phyloP scores from a whole-genome alignment of 2,329 filamentous ascomycete genomes.

The Talaromyces sp. region DNA sequence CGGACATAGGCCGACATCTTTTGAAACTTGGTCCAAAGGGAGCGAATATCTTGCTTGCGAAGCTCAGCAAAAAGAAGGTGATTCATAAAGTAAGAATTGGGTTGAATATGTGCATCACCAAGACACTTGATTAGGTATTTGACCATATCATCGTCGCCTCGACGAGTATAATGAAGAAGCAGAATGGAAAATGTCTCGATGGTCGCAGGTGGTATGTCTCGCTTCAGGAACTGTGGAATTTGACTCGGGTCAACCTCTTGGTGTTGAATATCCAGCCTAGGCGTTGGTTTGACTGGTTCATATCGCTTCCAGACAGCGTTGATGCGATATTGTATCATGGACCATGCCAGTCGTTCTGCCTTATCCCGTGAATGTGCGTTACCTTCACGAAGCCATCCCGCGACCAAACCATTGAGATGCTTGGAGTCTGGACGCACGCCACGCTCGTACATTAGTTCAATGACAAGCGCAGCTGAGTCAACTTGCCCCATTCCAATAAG shows the following conservation, averaged over 20 bases:
- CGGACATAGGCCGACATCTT: constrained; percentile 57
- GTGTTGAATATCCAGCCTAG: constrained; percentile 32
- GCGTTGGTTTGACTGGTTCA: constrained; percentile 24
- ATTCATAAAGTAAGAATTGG: constrained; percentile 78
- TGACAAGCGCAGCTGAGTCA: constrained; percentile 70
- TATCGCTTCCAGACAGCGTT: constrained; percentile 58
- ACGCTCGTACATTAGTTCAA: constrained; percentile 73
- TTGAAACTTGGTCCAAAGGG: constrained; percentile 60
- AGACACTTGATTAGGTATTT: constrained; percentile 66
- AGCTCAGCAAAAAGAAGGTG: constrained; percentile 71
- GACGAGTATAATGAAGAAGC: constrained; percentile 70
- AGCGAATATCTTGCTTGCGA: constrained; percentile 58
- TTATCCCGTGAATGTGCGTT: constrained; percentile 57
- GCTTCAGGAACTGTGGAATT: constrained; percentile 43
- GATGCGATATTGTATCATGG: constrained; percentile 72
- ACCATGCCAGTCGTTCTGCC: constrained; percentile 72
- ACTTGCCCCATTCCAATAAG: constrained; percentile 73
- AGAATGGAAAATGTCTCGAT: constrained; percentile 78
- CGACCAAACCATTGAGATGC: constrained; percentile 81
- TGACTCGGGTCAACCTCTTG: constrained; percentile 21
- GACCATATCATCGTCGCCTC: constrained; percentile 61
- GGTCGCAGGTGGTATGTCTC: constrained; percentile 61
- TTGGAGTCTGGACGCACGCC: constrained; percentile 70
- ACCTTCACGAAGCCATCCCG: constrained; percentile 71
- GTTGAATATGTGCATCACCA: constrained; percentile 63